These are phyloP conservation scores for Acanthamoeba polyphaga DNA, from an alignment of 208 protist genomes.

Conservation along the genomic window DNA sequence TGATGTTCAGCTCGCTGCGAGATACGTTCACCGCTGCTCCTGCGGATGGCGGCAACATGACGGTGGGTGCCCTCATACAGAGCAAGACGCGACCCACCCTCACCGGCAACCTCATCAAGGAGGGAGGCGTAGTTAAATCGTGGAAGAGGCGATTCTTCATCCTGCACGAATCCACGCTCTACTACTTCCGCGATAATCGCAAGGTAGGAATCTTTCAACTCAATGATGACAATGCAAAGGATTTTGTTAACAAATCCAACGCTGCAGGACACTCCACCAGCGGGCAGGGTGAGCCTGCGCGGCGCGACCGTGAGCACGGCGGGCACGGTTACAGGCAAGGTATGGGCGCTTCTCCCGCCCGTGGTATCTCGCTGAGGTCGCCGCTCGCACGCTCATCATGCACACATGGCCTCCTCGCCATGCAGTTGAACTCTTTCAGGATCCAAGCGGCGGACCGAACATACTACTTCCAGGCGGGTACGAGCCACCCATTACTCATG, in stretches of 20 bases:
- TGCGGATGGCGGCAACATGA: neutral
- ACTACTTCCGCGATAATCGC: neutral
- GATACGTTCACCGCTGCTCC: neutral
- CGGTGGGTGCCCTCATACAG: neutral
- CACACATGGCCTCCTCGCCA: neutral
- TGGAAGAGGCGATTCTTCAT: slow-evolving; percentile 53
- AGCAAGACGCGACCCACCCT: neutral
- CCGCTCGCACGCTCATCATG: neutral
- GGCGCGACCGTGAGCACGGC: slow-evolving; percentile 1
- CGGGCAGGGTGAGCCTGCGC: neutral
- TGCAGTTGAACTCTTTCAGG: neutral
- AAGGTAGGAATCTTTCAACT: neutral
- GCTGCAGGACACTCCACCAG: neutral
- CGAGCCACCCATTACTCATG: too few relatives aligned
- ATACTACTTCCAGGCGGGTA: neutral
- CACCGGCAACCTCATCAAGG: neutral
- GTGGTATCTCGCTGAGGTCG: neutral
- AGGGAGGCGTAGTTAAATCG: neutral
- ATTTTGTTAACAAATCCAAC: neutral
- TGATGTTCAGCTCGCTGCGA: neutral
- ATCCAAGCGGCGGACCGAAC: neutral
- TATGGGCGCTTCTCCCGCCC: neutral
- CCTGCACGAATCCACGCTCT: neutral
- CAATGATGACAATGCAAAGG: neutral
- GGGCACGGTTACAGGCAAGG: neutral